Percentiles rank a stretch among this genome's conserved stretches.
phyloP scores from a whole-genome alignment of 768 basidiomycete species.

The Gloeostereum incarnatum region DNA sequence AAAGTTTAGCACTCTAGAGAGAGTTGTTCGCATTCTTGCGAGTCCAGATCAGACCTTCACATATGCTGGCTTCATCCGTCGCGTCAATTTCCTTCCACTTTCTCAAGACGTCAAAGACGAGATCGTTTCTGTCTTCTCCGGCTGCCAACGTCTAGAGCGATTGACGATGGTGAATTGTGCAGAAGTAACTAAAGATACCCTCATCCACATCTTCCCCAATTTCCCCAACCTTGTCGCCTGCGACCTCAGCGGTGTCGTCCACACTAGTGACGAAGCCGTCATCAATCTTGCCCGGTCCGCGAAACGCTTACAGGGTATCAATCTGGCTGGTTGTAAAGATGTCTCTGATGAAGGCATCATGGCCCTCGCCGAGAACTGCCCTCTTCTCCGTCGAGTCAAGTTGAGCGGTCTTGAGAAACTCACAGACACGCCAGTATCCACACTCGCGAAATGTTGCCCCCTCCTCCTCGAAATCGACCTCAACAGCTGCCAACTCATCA shows the following conservation, averaged over 20 bases:
- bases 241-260: slow-evolving; percentile 68
- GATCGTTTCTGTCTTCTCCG: slow-evolving; percentile 58
- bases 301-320: slow-evolving; percentile 82
- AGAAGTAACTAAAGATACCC: slow-evolving; percentile 51
- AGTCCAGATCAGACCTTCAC: slow-evolving; percentile 68
- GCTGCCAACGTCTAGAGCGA: slow-evolving; percentile 78
- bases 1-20: slow-evolving; percentile 58
- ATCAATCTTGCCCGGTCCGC: slow-evolving; percentile 62
- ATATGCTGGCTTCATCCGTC: slow-evolving; percentile 80
- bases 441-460: slow-evolving; percentile 71
- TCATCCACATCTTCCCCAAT: slow-evolving; percentile 54
- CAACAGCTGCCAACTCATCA: slow-evolving; percentile 70
- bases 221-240: slow-evolving; percentile 79
- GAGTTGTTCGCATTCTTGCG: slow-evolving; percentile 67
- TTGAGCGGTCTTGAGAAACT: slow-evolving; percentile 67
- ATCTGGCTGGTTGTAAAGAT: slow-evolving; percentile 73
- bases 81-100: slow-evolving; percentile 81
- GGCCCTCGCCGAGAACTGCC: slow-evolving; percentile 67
- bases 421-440: slow-evolving; percentile 69
- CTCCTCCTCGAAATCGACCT: slow-evolving; percentile 93
- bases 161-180: slow-evolving; percentile 81
- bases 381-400: slow-evolving; percentile 82
- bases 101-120: slow-evolving; percentile 64
- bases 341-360: slow-evolving; percentile 73
- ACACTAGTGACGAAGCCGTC: slow-evolving; percentile 65